Conservation (phyloP, 495 filamentous ascomycete species). For the Friedmanniomyces simplex region DNA sequence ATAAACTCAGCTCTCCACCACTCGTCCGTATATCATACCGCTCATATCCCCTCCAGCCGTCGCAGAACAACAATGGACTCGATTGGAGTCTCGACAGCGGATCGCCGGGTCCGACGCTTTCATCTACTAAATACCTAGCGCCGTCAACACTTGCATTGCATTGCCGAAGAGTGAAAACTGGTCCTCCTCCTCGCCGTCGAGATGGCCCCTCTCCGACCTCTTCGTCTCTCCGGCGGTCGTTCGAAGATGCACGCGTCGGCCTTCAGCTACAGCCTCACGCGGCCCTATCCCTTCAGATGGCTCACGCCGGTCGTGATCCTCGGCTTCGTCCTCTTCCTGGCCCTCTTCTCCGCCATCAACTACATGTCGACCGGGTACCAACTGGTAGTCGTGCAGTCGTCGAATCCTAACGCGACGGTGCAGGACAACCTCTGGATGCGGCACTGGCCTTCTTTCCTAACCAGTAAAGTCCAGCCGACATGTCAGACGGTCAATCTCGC, state of each 20-base stretch:
- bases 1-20: too few relatives aligned
- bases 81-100: too few relatives aligned
- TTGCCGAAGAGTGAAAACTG: not conserved
- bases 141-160: not conserved
- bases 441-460: slow-evolving; percentile 27
- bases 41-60: too few relatives aligned
- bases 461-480: slow-evolving; percentile 19
- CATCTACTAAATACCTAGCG: not conserved
- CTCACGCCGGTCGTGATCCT: slow-evolving; percentile 25
- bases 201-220: not conserved
- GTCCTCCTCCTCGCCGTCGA: not conserved
- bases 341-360: slow-evolving; percentile 27
- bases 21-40: too few relatives aligned
- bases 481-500: slow-evolving; percentile 24
- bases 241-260: slow-evolving; percentile 17
- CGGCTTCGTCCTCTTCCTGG: slow-evolving; percentile 21
- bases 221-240: not conserved
- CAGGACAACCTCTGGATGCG: slow-evolving; percentile 17
- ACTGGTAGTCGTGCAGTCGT: slow-evolving; percentile 13
- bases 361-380: slow-evolving; percentile 20
- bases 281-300: slow-evolving; percentile 27
- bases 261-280: slow-evolving; percentile 24
- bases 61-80: too few relatives aligned
- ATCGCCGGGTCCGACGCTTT: not conserved
- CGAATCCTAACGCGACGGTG: slow-evolving; percentile 25